Conservation (phyloP, 345 rosid species). For the Raphanus raphanistrum region DNA sequence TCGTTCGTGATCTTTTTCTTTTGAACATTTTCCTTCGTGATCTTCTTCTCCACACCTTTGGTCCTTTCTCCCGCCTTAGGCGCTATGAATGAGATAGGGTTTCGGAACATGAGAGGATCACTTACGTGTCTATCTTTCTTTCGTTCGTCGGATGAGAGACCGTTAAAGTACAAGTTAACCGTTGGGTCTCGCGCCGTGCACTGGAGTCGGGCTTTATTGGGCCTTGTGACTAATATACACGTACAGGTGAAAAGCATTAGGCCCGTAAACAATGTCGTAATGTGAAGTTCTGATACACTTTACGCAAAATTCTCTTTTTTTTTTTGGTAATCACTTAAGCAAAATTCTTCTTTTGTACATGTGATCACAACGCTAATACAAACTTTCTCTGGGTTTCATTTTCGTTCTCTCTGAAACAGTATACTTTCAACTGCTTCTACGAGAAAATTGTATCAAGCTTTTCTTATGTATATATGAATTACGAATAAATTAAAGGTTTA, state of each 20-base stretch:
- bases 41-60: too few species aligned
- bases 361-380: not conserved
- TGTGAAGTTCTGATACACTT: not conserved
- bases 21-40: too few species aligned
- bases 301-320: too few species aligned
- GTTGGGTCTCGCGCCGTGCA: not conserved
- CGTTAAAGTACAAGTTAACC: not conserved
- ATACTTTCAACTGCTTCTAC: not conserved
- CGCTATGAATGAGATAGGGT: not conserved
- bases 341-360: not conserved
- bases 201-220: constrained; percentile 20
- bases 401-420: not conserved
- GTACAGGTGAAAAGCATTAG: not conserved
- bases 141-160: not conserved
- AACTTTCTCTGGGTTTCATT: not conserved
- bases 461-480: not conserved
- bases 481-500: not conserved
- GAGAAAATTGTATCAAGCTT: not conserved
- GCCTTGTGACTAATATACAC: not conserved
- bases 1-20: too few species aligned
- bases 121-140: not conserved
- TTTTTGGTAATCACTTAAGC: too few species aligned
- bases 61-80: too few species aligned
- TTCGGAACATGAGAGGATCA: not conserved
- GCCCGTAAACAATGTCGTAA: not conserved